Evolutionary conservation across 805 yeast species (phyloP).

Genomic region (Ogataea corticis): DNA sequence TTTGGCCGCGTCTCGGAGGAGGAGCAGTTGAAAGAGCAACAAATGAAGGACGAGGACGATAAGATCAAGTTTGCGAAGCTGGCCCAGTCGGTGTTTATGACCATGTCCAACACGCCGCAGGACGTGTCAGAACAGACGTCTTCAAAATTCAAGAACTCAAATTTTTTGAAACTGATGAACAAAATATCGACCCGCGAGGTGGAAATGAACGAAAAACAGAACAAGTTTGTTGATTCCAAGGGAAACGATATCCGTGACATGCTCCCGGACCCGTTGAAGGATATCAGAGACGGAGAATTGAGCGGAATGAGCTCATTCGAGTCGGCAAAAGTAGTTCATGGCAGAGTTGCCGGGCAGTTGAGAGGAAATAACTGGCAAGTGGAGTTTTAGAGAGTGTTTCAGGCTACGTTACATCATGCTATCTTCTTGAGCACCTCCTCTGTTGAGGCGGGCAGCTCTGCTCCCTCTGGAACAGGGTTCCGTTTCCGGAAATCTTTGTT

Average conservation of each 20-base stretch:
- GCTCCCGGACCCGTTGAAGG: conserved; percentile 31
- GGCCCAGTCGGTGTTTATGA: conserved; percentile 38
- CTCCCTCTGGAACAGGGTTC: conserved; percentile 32
- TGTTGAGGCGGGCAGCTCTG: conserved; percentile 27
- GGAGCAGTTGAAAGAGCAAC: conserved; percentile 13
- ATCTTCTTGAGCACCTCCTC: conserved; percentile 10
- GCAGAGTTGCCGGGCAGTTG: conserved; percentile 19
- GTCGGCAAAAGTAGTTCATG: conserved; percentile 25
- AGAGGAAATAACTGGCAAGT: conserved; percentile 26
- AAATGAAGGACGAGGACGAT: conserved; percentile 28
- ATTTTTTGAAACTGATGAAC: conserved; percentile 43
- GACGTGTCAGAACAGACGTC: conserved; percentile 32
- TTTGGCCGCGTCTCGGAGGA: conserved; percentile 3
- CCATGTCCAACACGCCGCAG: conserved; percentile 37
- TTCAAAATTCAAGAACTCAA: conserved; percentile 40
- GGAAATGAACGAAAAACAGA: conserved; percentile 37
- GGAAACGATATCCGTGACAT: conserved; percentile 40
- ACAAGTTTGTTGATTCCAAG: conserved; percentile 37
- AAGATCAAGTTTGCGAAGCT: conserved; percentile 40
- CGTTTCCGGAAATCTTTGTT: conserved; percentile 33
- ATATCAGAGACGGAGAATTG: conserved; percentile 25
- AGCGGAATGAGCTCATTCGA: conserved; percentile 23
- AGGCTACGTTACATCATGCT: too few relatives aligned
- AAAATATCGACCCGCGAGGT: conserved; percentile 40
- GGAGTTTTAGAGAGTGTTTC: conserved; percentile 4